These are phyloP conservation scores for Eragrostis nindensis DNA, from an alignment of 176 grass and related monocot genomes.

Conservation along the genomic window DNA sequence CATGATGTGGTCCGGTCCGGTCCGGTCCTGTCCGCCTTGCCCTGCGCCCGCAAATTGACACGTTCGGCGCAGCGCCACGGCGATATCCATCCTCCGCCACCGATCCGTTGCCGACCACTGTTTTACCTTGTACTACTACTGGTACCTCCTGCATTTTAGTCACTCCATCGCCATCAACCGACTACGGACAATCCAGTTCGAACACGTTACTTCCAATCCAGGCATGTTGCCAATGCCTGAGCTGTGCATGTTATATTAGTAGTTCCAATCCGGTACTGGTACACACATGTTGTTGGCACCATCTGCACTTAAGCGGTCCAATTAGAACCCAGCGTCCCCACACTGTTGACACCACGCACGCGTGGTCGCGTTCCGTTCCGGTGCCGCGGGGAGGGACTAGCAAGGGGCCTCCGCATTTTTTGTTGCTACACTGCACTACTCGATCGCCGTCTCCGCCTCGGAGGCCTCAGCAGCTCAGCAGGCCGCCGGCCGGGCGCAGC, in stretches of 20 bases:
- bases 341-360: not conserved
- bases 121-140: not conserved
- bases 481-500: too few relatives aligned
- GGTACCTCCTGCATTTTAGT: too few relatives aligned
- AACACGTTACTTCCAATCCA: conserved; percentile 6
- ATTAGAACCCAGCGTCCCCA: not conserved
- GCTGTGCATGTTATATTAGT: too few relatives aligned
- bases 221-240: not conserved
- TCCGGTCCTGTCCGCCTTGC: conserved; percentile 8
- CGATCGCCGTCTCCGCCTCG: not conserved
- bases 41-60: not conserved
- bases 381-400: not conserved
- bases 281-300: too few relatives aligned
- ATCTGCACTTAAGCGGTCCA: not conserved
- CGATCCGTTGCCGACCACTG: not conserved
- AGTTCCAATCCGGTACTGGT: too few relatives aligned
- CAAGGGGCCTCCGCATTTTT: not conserved
- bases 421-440: not conserved
- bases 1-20: conserved; percentile 24
- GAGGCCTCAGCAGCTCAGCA: not conserved
- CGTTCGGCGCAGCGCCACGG: not conserved
- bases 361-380: not conserved
- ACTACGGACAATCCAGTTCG: not conserved
- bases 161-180: not conserved
- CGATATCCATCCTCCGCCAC: not conserved